These are phyloP conservation scores for Schizophyllum commune DNA, from an alignment of 1,284 basidiomycete species.

Conservation along the genomic window DNA sequence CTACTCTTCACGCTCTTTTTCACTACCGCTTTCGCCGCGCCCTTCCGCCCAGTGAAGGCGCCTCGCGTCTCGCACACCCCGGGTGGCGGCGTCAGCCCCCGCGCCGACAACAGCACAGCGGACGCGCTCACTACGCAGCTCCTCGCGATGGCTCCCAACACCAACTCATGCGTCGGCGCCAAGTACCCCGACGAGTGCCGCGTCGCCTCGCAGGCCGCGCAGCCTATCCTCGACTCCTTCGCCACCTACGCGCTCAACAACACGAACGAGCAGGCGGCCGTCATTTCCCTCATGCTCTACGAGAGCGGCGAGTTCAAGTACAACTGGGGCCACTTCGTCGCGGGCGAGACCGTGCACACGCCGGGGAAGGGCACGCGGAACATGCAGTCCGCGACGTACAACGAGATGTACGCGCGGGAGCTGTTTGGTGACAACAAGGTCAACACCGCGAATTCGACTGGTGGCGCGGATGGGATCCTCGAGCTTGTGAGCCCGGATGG, in stretches of 20 bases:
- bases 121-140: conserved; percentile 10
- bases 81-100: too few relatives aligned
- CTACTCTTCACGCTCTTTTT: background rate
- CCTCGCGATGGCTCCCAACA: conserved; percentile 11
- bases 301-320: conserved; percentile 18
- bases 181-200: conserved; percentile 17
- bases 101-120: background rate
- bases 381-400: conserved; percentile 19
- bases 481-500: conserved; percentile 16
- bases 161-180: conserved; percentile 9
- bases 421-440: conserved; percentile 8
- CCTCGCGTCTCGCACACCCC: too few relatives aligned
- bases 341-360: conserved; percentile 11
- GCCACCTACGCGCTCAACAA: conserved; percentile 13
- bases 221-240: conserved; percentile 17
- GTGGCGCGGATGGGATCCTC: conserved; percentile 12
- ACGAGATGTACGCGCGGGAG: conserved; percentile 18
- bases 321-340: conserved; percentile 18
- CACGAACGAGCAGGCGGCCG: conserved; percentile 18
- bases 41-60: background rate
- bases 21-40: background rate
- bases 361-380: conserved; percentile 21
- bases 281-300: conserved; percentile 19
- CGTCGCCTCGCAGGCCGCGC: conserved; percentile 16
- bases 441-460: background rate